Percentiles rank a stretch among this genome's conserved stretches.
These are phyloP conservation scores for Suillus bovinus DNA, from an alignment of 768 basidiomycete species.

Conservation along the genomic window DNA sequence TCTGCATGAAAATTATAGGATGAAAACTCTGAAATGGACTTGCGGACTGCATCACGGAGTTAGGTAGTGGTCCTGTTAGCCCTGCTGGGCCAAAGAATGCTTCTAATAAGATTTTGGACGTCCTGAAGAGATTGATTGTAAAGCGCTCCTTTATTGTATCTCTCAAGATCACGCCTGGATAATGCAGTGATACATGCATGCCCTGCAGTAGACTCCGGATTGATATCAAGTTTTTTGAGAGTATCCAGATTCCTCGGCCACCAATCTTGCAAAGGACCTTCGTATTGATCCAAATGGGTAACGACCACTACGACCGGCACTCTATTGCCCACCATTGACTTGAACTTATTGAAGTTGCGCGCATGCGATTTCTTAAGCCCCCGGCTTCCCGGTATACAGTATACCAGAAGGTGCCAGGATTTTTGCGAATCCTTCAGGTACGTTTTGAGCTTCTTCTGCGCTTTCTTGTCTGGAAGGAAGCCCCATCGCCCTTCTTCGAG, in stretches of 20 bases:
- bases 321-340: background rate
- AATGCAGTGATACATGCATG: background rate
- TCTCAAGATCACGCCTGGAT: background rate
- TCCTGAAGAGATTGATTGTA: background rate
- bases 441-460: background rate
- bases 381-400: background rate
- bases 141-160: background rate
- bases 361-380: background rate
- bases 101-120: background rate
- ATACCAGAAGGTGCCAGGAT: background rate
- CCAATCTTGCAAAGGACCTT: background rate
- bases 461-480: background rate
- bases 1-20: background rate
- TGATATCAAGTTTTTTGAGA: background rate
- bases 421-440: background rate
- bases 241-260: background rate
- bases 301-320: background rate
- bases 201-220: no score
- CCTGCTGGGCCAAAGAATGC: no score
- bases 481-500: background rate
- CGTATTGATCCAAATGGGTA: background rate
- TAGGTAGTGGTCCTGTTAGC: no score
- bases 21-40: background rate
- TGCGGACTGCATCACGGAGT: background rate
- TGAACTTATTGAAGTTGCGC: background rate